These are phyloP conservation scores for Brassica rapa DNA, from an alignment of 345 rosid genomes.

Conservation along the genomic window DNA sequence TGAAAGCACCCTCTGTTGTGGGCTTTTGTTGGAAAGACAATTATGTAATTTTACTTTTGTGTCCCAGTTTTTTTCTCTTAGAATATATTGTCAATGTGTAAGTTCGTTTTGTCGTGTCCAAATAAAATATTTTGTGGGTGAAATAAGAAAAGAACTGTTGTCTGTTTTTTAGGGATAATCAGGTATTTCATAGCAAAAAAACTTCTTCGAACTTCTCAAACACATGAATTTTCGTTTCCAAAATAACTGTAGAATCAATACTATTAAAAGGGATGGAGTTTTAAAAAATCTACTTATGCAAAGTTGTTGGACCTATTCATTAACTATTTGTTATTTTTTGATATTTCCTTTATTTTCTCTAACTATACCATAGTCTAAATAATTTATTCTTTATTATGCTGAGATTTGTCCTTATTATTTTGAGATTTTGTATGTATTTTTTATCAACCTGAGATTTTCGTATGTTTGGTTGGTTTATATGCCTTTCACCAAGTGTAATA, in stretches of 20 bases:
- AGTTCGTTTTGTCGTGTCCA: slow-evolving; percentile 29
- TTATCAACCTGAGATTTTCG: too few relatives aligned
- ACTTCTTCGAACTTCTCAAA: neutral
- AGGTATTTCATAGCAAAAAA: neutral
- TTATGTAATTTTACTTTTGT: slow-evolving; percentile 15
- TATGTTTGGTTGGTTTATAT: too few relatives aligned
- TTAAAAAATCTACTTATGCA: too few relatives aligned
- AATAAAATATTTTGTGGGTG: slow-evolving; percentile 26
- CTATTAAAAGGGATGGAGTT: too few relatives aligned
- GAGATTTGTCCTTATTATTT: too few relatives aligned
- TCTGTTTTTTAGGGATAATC: neutral
- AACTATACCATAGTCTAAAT: too few relatives aligned
- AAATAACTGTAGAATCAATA: neutral
- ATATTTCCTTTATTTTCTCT: too few relatives aligned
- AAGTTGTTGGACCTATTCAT: too few relatives aligned
- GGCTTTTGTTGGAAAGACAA: neutral
- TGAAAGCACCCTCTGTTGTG: neutral
- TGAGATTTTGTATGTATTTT: too few relatives aligned
- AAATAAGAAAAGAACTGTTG: slow-evolving; percentile 3
- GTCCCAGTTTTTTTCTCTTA: slow-evolving; percentile 1
- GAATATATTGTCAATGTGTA: slow-evolving; percentile 19
- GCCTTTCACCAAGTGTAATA: too few relatives aligned
- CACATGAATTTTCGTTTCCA: neutral
- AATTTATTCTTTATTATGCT: too few relatives aligned
- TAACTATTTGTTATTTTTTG: too few relatives aligned